Base-by-base conservation (phyloP, 331 rosid genomes). In the Quercus phellos region DNA sequence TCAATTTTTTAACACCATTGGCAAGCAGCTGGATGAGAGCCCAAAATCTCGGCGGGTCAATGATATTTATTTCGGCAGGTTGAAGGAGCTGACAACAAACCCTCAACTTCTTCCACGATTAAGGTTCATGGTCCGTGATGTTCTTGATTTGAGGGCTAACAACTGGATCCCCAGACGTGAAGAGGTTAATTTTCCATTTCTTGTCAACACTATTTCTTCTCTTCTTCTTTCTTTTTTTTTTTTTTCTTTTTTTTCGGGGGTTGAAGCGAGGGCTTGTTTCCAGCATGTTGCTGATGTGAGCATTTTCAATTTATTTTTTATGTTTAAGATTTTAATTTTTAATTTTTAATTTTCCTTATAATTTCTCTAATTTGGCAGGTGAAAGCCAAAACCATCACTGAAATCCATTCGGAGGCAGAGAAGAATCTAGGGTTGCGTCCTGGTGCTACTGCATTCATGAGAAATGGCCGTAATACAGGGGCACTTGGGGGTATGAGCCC, bases 121-220 rank as follows among this genome's bases (percentile, higher is more conserved):
- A 84, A 85, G 79, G 74, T 87, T 87, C 78, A 80, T 87, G 90
- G 84, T 87, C 29, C 89, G 90, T 27, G 74, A 87, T 75, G 87
- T 87, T 32, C 74, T 87, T 75, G 90, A 87, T 75, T 72, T 87
- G 85, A 87, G 89, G 24, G 19, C 90, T 70, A 82, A 80, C 77
- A 78, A 74, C 4, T 87, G 90, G 90, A 83, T 87, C 55, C 90
- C 90, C 24, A 80, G 90, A 75, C 89, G 87, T 59, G 90, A 87
- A 71, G 89, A 87, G 90, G 90, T 87, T 68, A 58, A 17, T 4
- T 29, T 14, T 64, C 32, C 51, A 4, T 54, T 18, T 18, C 24
- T n/a, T 51, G 32, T 70, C 51, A 5, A 38, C 10, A 29, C 66
- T 38, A 6, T 24, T 21, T 29, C 59, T 27, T 50, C 29, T 68